These are phyloP conservation scores for Lathyrus aphaca DNA, from an alignment of 306 rosid species.

Conservation along the genomic window DNA sequence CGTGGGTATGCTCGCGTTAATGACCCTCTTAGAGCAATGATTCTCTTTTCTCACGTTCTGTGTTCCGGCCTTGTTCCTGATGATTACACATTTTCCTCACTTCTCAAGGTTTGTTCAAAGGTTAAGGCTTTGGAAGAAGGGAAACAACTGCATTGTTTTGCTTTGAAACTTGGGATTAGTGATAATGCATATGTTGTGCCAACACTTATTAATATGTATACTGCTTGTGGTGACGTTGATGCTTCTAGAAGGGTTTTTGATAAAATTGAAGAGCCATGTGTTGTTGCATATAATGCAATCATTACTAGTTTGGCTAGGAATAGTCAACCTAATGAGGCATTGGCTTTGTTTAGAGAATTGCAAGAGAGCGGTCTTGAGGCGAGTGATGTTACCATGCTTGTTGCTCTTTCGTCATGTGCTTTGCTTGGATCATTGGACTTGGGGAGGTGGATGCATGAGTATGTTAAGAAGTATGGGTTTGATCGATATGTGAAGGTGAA, in stretches of 20 bases:
- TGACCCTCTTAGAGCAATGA: slow-evolving; percentile 60
- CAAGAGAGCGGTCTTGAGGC: slow-evolving; percentile 65
- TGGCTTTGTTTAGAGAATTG: slow-evolving; percentile 78
- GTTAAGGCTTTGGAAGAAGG: slow-evolving; percentile 72
- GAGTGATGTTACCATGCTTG: slow-evolving; percentile 79
- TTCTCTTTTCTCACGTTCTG: slow-evolving; percentile 47
- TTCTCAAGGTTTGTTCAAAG: slow-evolving; percentile 75
- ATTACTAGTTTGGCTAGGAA: slow-evolving; percentile 64
- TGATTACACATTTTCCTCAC: slow-evolving; percentile 77
- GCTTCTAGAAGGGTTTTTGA: slow-evolving; percentile 70
- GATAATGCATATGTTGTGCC: slow-evolving; percentile 62
- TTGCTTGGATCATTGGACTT: slow-evolving; percentile 71
- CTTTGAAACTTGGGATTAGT: slow-evolving; percentile 57
- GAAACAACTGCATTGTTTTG: slow-evolving; percentile 69
- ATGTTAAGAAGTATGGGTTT: slow-evolving; percentile 70
- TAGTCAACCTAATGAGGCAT: slow-evolving; percentile 73
- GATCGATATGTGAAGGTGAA: slow-evolving; percentile 74
- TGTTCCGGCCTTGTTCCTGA: slow-evolving; percentile 61
- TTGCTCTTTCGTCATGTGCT: slow-evolving; percentile 70
- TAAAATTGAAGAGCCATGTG: slow-evolving; percentile 63
- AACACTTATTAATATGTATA: slow-evolving; percentile 71
- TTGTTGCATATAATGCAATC: slow-evolving; percentile 72
- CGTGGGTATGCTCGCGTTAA: slow-evolving; percentile 69
- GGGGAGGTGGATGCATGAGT: slow-evolving; percentile 88
- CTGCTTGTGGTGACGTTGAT: slow-evolving; percentile 56